Evolutionary conservation across 106 monocot genomes (phyloP), one percentile per base, ranked within the genome.

Genomic region (Dendrobium officinale): DNA sequence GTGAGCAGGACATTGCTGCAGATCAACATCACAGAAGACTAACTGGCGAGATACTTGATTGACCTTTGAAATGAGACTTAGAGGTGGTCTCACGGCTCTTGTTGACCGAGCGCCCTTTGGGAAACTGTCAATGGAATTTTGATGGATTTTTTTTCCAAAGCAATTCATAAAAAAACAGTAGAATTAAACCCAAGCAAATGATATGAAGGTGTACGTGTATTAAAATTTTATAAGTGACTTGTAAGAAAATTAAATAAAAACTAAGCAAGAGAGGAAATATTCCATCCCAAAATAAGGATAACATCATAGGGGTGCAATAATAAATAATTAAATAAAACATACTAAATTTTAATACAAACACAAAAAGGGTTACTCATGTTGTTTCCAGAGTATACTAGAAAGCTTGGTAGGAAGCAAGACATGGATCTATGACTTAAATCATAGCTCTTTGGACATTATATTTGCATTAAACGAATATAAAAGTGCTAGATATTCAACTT

Each of bases 51-150:
- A 68, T 27, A 31, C 68, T 31, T 68, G 68, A 13, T 68, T 68
- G 27, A 31, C 26, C 68, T 33, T 68, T 9, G 29, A 68, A 26
- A 11, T 68, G 10, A 3, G n/a, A 61, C 61, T 61, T 6, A 61
- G 61, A 61, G 61, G 61, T n/a, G 61, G 61, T 6, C 22, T 61
- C 61, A 20, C 22, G 0, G 31, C 29, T 68, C 27, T 68, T 31
- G 68, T 68, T 68, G 68, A 68, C 31, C 68, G 68, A 68, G 68
- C 26, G 31, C 31, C 68, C 29, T 68, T 68, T 68, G 68, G 68
- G 29, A 68, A 68, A 29, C 68, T 68, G 29, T 64, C 8, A 31
- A 68, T 68, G 31, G 9, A 68, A 68, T 10, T 68, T 29, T 26
- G 29, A 68, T 9, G 1, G 2, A 31, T 26, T 29, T 29, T 29